Evolutionary conservation across 257 asterid species (phyloP), one percentile per base, ranked within the genome.

Genomic region (Fraxinus pennsylvanica): DNA sequence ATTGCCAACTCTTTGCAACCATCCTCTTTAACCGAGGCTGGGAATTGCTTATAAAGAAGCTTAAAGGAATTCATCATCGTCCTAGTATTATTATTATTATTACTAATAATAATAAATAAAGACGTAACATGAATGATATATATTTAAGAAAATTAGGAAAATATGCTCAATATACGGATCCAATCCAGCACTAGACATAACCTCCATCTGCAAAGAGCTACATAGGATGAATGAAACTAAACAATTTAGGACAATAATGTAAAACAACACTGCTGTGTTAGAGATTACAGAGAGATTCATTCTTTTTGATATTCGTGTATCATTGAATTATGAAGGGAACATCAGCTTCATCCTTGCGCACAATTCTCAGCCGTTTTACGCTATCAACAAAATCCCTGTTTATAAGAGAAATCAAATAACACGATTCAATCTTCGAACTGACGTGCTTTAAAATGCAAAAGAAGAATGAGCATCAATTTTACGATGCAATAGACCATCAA

Each of bases 301-400:
- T 9, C 68, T 21, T 21, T 61, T 21, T 1, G 15, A 8, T 61
- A 5, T 22, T 22, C 33, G 25, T 3, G 19, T 1, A 63, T 63
- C 35, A 63, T 25, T 63, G 69, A 25, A 10, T 8, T 3, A 10
- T 27, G 32, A 63, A 25, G 69, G 69, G 35, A 63, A 2, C 9
- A 68, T 50, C 27, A 35, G 38, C 79, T 71, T 79, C 92, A 66
- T 88, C 88, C 82, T 88, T 88, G 59, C 76, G 84, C 57, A 86
- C 84, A 32, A 93, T 90, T 77, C 96, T 84, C 57, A 93, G 83
- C 78, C 98, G 84, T 87, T 80, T 90, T 74, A 91, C 97, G 1
- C 84, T 72, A 67, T 85, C 87, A 36, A 84, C 84, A 29, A 91
- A 93, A 43, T 88, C 89, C 77, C 96, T 93, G 85, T 76, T 52